Evolutionary conservation across 2,329 filamentous ascomycete species (phyloP).

Genomic region (Talaromyces sp.): DNA sequence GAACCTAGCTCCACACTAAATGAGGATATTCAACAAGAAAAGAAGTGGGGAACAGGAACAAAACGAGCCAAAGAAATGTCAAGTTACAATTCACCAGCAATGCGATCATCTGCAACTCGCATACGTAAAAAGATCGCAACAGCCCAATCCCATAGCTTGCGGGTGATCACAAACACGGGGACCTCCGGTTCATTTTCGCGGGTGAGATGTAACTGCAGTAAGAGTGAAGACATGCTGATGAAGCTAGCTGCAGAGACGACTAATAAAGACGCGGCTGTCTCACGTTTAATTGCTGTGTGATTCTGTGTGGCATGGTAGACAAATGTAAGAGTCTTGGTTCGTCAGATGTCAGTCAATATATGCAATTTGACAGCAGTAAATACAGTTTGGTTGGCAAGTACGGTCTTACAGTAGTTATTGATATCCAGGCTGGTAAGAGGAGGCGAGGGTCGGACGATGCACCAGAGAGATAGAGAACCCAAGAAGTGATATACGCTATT

Average conservation of each 20-base stretch:
- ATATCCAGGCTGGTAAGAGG: constrained; percentile 75
- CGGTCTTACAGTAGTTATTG: constrained; percentile 67
- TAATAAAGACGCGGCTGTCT: constrained; percentile 75
- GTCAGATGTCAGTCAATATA: constrained; percentile 4
- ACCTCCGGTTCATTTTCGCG: constrained; percentile 64
- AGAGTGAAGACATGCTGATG: constrained; percentile 70
- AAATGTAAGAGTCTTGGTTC: constrained; percentile 66
- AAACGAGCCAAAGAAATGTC: not conserved
- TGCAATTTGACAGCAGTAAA: not conserved
- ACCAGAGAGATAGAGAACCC: constrained; percentile 70
- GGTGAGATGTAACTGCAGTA: constrained; percentile 67
- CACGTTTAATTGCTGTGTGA: constrained; percentile 77
- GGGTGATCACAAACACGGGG: constrained; percentile 57
- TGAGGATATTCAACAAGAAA: no score
- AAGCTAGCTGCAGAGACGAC: constrained; percentile 77
- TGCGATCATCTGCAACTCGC: constrained; percentile 35
- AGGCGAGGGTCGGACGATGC: constrained; percentile 71
- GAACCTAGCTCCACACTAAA: no score
- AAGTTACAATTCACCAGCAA: constrained; percentile 23
- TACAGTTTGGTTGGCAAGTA: not conserved
- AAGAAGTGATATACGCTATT: constrained; percentile 74
- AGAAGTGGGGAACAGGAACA: not conserved
- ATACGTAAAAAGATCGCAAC: constrained; percentile 38
- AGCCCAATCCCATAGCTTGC: constrained; percentile 44
- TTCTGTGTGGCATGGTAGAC: constrained; percentile 77